These are phyloP conservation scores for Leptomonas pyrrhocoris DNA, from an alignment of 208 protist genomes.

Conservation along the genomic window DNA sequence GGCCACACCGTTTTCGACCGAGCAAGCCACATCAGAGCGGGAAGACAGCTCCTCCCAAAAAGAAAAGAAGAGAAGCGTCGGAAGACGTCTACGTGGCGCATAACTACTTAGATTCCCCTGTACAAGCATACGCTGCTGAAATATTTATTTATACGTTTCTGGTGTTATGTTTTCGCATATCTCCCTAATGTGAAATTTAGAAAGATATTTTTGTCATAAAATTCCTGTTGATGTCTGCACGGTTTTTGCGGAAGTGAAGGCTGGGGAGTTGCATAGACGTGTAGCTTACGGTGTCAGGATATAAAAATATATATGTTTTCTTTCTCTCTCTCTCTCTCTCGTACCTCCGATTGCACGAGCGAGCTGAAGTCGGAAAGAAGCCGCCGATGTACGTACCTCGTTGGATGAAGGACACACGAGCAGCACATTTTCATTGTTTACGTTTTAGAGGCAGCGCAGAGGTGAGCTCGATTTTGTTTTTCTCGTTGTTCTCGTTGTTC, in stretches of 20 bases:
- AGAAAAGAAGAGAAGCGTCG: not conserved
- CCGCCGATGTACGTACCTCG: too few species aligned
- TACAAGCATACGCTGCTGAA: not conserved
- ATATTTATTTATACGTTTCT: too few species aligned
- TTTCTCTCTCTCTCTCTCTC: not conserved
- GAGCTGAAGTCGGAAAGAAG: too few species aligned
- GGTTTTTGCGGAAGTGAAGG: not conserved
- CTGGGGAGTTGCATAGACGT: not conserved
- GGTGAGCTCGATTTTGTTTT: too few species aligned
- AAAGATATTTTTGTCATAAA: not conserved
- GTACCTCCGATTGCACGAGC: not conserved
- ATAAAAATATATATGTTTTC: not conserved
- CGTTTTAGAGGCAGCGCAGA: too few species aligned
- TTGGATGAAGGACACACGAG: too few species aligned
- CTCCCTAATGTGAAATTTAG: not conserved
- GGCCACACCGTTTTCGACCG: too few species aligned
- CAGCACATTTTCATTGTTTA: too few species aligned
- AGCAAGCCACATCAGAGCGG: too few species aligned
- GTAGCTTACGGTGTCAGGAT: not conserved
- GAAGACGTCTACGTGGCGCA: not conserved
- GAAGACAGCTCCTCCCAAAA: too few species aligned
- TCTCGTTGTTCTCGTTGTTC: too few species aligned
- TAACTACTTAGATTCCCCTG: not conserved
- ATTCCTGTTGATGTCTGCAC: not conserved
- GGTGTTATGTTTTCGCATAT: too few species aligned